A percentile compares a stretch with the other conserved stretches of the same genome.
phyloP scores from a whole-genome alignment of 164 flowering plant genomes.

The Chimonanthus praecox region DNA sequence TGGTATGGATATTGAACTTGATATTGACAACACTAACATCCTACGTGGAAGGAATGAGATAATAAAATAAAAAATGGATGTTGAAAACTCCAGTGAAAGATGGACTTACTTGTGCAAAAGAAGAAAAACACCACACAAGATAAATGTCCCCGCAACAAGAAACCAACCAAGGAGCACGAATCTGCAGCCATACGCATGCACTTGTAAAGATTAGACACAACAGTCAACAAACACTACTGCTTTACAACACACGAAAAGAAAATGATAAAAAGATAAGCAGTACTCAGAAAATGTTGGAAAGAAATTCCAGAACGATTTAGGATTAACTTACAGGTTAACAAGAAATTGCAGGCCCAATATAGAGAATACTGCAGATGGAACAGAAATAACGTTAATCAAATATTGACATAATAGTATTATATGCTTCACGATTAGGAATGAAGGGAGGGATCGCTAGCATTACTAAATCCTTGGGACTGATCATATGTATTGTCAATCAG shows the following conservation, averaged over 20 bases:
- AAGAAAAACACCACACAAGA: slow-evolving; percentile 84
- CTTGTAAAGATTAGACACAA: not conserved
- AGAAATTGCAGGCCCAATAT: slow-evolving; percentile 63
- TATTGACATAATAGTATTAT: too few relatives aligned
- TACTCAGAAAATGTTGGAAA: not conserved
- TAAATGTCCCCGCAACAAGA: slow-evolving; percentile 79
- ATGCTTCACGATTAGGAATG: not conserved
- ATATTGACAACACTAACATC: too few relatives aligned
- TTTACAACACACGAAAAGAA: not conserved
- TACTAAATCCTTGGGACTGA: not conserved
- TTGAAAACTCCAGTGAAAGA: not conserved
- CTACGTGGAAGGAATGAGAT: not conserved
- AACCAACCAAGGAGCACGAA: slow-evolving; percentile 89
- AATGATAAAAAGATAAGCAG: not conserved
- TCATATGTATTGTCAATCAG: not conserved
- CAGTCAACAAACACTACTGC: not conserved
- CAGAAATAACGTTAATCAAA: slow-evolving; percentile 4
- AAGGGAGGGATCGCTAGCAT: not conserved
- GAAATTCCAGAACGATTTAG: not conserved
- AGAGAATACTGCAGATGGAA: slow-evolving; percentile 65
- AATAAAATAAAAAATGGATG: not conserved
- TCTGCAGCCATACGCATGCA: slow-evolving; percentile 33
- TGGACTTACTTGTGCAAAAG: slow-evolving; percentile 82
- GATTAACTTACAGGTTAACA: slow-evolving; percentile 69
- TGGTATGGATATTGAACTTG: not conserved